Percentiles rank a stretch among this genome's conserved stretches.
phyloP scores from a whole-genome alignment of 2,329 filamentous ascomycete genomes.

The Fonsecaea nubica region DNA sequence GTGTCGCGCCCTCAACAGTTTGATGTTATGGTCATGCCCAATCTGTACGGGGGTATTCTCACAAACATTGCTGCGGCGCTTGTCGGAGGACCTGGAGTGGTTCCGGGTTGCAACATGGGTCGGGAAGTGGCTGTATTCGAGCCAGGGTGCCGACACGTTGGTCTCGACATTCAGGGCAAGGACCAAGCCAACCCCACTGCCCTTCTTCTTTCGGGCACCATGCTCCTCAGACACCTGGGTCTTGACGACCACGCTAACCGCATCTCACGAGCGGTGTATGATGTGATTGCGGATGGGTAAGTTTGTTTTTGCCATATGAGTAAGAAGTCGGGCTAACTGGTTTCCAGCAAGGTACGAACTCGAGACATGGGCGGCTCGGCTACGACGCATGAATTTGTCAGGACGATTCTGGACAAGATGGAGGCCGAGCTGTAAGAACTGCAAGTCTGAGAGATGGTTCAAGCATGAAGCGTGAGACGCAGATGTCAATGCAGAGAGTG shows the following conservation, averaged over 20 bases:
- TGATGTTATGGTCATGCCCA: constrained; percentile 99
- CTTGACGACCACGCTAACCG: constrained; percentile 98
- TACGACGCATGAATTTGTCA: constrained; percentile 93
- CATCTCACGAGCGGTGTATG: constrained; percentile 82
- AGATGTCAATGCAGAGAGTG: too few species aligned
- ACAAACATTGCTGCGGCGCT: constrained; percentile 98
- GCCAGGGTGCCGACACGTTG: constrained; percentile 98
- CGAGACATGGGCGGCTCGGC: constrained; percentile 93
- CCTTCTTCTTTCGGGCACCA: constrained; percentile 90
- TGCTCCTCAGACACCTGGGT: constrained; percentile 96
- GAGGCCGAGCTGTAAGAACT: constrained; percentile 65
- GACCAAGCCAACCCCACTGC: constrained; percentile 98
- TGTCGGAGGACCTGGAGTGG: constrained; percentile 94
- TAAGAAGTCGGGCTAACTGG: constrained; percentile 10
- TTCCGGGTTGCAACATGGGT: constrained; percentile 99
- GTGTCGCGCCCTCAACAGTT: constrained; percentile 97
- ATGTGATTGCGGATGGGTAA: constrained; percentile 88
- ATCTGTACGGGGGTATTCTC: constrained; percentile 76
- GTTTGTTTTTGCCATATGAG: constrained; percentile 45
- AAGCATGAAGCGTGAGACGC: too few species aligned
- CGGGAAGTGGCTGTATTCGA: constrained; percentile 98
- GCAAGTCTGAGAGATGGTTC: neutral
- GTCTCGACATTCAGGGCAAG: constrained; percentile 99
- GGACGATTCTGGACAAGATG: constrained; percentile 94
- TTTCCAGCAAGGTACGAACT: constrained; percentile 77